A percentile compares a stretch with the other conserved stretches of the same genome.
Conservation (phyloP, 2,329 filamentous ascomycete genomes). For the Aschersonia sp. region DNA sequence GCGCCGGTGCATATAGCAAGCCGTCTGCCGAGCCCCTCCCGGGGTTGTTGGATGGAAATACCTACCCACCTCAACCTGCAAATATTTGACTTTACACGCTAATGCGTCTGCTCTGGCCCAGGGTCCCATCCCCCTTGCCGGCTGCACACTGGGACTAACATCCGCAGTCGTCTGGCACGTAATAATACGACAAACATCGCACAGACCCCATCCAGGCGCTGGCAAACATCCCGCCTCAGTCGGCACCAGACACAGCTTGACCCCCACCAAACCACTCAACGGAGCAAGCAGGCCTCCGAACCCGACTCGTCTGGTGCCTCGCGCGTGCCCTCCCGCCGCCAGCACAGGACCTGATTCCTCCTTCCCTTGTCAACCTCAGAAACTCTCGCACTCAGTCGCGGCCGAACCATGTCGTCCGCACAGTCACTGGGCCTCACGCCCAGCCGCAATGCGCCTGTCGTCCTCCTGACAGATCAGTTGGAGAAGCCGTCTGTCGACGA, state of each 20-base stretch:
- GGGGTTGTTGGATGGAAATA: no score
- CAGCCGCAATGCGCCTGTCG: slow-evolving; percentile 16
- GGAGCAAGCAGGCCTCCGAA: background rate
- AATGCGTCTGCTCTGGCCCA: background rate
- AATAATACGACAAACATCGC: background rate
- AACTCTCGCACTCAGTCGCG: background rate
- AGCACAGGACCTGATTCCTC: background rate
- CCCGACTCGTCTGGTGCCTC: background rate
- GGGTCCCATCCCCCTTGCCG: background rate
- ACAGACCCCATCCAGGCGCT: background rate
- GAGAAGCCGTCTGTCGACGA: slow-evolving; percentile 80
- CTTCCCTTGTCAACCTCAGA: background rate
- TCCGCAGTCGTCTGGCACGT: background rate
- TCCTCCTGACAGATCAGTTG: slow-evolving; percentile 49
- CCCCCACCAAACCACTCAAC: background rate
- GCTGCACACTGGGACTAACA: background rate
- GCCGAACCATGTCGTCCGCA: slow-evolving; percentile 15
- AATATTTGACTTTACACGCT: no score
- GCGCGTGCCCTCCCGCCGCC: background rate
- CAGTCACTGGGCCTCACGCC: slow-evolving; percentile 18
- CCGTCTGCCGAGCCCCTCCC: no score
- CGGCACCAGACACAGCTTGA: background rate
- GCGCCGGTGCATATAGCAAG: no score
- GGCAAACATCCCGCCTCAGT: background rate
- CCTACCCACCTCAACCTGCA: no score